Conservation (phyloP, 768 basidiomycete genomes). For the Pisolithus tinctorius region DNA sequence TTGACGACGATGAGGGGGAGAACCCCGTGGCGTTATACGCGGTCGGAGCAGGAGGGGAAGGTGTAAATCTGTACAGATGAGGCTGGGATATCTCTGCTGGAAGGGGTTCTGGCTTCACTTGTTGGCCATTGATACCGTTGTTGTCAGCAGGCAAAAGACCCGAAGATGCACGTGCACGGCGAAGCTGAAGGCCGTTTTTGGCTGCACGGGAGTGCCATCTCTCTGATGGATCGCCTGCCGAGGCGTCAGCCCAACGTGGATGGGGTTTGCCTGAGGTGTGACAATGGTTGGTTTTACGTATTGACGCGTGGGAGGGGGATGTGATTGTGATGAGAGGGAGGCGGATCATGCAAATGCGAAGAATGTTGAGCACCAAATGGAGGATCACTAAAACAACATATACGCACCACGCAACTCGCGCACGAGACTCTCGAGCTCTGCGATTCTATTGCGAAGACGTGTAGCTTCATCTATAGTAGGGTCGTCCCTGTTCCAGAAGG, state of each 20-base stretch:
- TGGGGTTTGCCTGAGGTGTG: constrained; percentile 65
- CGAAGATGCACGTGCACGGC: constrained; percentile 15
- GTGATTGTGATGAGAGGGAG: not conserved
- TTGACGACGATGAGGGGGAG: not conserved
- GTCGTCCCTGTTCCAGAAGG: constrained; percentile 54
- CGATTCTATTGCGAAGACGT: constrained; percentile 78
- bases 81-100: constrained; percentile 38
- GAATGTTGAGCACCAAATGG: not conserved
- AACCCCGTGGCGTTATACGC: constrained; percentile 28
- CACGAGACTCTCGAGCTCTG: constrained; percentile 88
- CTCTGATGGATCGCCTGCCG: constrained; percentile 65
- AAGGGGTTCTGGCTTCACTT: constrained; percentile 55
- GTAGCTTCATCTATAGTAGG: constrained; percentile 84
- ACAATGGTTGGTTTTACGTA: not conserved
- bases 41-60: constrained; percentile 49
- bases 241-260: constrained; percentile 78
- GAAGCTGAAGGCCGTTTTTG: constrained; percentile 49
- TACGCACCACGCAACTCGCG: constrained; percentile 72
- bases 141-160: not conserved
- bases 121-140: constrained; percentile 33
- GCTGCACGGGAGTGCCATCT: constrained; percentile 83
- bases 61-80: constrained; percentile 64
- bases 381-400: constrained; percentile 6
- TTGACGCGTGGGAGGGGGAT: not conserved
- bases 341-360: not conserved